phyloP scores from a whole-genome alignment of 1,284 basidiomycete species.

The Flammula alnicola region DNA sequence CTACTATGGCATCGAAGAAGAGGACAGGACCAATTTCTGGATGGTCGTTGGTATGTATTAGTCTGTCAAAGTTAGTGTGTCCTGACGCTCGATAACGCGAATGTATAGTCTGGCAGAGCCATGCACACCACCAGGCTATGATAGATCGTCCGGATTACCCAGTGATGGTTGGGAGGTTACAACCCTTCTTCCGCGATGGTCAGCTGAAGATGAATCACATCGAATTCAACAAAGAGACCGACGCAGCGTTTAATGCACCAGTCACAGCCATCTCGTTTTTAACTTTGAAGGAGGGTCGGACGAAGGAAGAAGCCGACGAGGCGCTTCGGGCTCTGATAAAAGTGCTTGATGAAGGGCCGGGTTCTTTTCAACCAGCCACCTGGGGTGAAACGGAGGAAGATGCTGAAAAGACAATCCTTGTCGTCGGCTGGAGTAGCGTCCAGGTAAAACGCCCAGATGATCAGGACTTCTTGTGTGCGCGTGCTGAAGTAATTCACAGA shows the following conservation, averaged over 20 bases:
- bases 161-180: constrained; percentile 23
- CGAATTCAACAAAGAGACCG: constrained; percentile 20
- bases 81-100: not conserved
- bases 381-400: constrained; percentile 28
- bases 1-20: constrained; percentile 29
- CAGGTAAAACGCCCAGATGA: not conserved
- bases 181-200: constrained; percentile 20
- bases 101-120: constrained; percentile 34
- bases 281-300: constrained; percentile 20
- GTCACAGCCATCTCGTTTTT: constrained; percentile 24
- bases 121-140: constrained; percentile 30
- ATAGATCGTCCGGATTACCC: constrained; percentile 25
- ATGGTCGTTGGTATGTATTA: constrained; percentile 26
- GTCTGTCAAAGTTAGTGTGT: too few species aligned
- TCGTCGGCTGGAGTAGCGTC: constrained; percentile 30
- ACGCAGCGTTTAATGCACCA: constrained; percentile 24
- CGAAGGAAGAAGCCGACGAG: constrained; percentile 15
- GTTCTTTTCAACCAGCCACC: too few species aligned
- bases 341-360: constrained; percentile 8
- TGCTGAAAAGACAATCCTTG: constrained; percentile 17
- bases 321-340: constrained; percentile 5
- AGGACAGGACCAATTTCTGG: constrained; percentile 28
- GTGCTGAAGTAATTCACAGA: not conserved
- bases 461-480: not conserved
- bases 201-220: constrained; percentile 24